phyloP scores from a whole-genome alignment of 116 monocot species.

The Trichopus zeylanicus region DNA sequence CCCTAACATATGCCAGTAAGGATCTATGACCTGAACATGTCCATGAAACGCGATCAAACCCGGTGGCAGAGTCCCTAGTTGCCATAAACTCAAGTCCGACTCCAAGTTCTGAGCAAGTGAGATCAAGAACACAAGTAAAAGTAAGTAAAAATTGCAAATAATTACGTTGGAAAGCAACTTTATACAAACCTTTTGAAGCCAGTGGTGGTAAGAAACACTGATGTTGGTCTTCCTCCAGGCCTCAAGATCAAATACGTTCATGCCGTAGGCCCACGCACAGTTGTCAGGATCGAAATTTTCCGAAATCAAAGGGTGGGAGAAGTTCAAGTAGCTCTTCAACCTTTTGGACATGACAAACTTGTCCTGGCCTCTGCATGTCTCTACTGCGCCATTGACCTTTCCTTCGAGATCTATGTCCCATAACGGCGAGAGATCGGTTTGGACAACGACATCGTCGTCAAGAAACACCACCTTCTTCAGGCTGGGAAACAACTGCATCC shows the following conservation, averaged over 20 bases:
- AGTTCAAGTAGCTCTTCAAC: conserved; percentile 79
- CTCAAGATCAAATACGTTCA: conserved; percentile 85
- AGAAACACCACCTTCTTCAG: conserved; percentile 78
- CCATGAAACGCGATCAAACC: conserved; percentile 87
- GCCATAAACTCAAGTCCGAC: conserved; percentile 78
- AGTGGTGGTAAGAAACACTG: conserved; percentile 62
- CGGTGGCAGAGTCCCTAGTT: conserved; percentile 73
- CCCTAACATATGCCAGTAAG: conserved; percentile 80
- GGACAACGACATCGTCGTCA: conserved; percentile 83
- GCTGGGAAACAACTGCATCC: conserved; percentile 80
- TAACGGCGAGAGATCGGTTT: conserved; percentile 67
- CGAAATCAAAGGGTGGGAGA: conserved; percentile 64
- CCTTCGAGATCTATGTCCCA: conserved; percentile 76
- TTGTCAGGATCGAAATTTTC: conserved; percentile 40
- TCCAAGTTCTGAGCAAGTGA: conserved; percentile 56
- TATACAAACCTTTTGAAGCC: conserved; percentile 73
- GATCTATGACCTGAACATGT: conserved; percentile 62
- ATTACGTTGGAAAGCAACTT: too few species aligned
- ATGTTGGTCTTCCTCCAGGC: conserved; percentile 91
- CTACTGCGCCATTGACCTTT: conserved; percentile 79
- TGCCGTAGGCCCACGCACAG: conserved; percentile 91
- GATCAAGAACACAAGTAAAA: neutral
- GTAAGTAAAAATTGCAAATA: too few species aligned
- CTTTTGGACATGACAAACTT: conserved; percentile 68
- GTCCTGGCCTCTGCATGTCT: conserved; percentile 45